Evolutionary conservation across 805 yeast species (phyloP).

Genomic region (Saccharomycopsis sp.): DNA sequence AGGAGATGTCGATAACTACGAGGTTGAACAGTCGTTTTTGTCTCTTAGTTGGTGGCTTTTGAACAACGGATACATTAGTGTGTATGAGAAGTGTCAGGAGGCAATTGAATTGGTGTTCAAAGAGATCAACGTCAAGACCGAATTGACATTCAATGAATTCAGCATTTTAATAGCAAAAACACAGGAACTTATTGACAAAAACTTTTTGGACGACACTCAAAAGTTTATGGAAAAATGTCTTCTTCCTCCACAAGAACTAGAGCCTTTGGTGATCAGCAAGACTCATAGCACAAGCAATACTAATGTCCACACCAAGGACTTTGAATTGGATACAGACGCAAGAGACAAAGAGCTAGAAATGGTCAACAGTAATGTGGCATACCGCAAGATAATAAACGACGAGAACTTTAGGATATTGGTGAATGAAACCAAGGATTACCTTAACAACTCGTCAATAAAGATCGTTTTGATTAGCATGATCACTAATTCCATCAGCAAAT

Average conservation of each 20-base stretch:
- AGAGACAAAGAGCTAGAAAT: conserved; percentile 17
- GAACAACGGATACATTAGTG: conserved; percentile 71
- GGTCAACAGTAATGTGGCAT: neutral
- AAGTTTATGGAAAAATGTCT: conserved; percentile 30
- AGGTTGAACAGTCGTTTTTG: conserved; percentile 73
- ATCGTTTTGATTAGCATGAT: conserved; percentile 33
- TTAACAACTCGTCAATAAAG: conserved; percentile 28
- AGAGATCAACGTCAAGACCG: conserved; percentile 64
- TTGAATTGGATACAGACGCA: neutral
- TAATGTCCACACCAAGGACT: conserved; percentile 25
- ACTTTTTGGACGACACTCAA: conserved; percentile 35
- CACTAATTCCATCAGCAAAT: conserved; percentile 31
- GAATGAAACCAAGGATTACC: conserved; percentile 39
- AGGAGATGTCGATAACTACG: conserved; percentile 36
- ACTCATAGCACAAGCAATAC: conserved; percentile 32
- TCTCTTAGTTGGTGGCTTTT: conserved; percentile 92
- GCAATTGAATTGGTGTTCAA: conserved; percentile 57
- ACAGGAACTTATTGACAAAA: conserved; percentile 31
- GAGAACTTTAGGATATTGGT: conserved; percentile 33
- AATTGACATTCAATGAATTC: conserved; percentile 57
- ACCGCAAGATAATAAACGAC: conserved; percentile 21
- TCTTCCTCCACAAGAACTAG: conserved; percentile 28
- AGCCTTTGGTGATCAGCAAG: conserved; percentile 36
- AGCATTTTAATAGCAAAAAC: conserved; percentile 36
- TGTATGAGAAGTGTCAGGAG: conserved; percentile 46